Base-by-base conservation (phyloP, 805 yeast genomes). In the Yarrowia hollandica region DNA sequence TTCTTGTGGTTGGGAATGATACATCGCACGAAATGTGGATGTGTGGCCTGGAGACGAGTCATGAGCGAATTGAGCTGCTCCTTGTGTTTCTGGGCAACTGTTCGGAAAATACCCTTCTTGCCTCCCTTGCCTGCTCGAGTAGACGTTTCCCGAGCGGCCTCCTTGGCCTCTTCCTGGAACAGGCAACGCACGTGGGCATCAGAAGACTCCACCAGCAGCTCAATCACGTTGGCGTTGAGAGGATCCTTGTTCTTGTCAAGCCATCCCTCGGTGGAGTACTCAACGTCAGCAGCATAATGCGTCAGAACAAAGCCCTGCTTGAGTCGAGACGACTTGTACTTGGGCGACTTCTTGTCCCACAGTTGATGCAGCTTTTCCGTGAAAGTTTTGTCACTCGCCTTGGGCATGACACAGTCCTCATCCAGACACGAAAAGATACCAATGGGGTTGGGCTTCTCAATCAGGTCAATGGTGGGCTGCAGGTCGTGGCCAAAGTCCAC, bases 241-340 rank as follows among this genome's bases (percentile, higher is more conserved):
- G 98, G 99, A 69, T 94, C 99, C 64, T 88, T 88, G 70, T 94
- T 94, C 73, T 94, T 94, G 63, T 89, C 89, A 22, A 94, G 74
- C 99, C 99, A 94, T 28, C 91, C 92, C 16, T 86, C 91, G 19
- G 90, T 86, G 30, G 88, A 82, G 71, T 94, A 94, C 67, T 91
- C 96, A n/a, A 94, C 99, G 60, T 83, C 84, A 9, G 96, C 97
- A 21, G 99, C 99, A 73, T 94, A 94, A 73, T 94, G 99, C 61
- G 86, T 84, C 18, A 94, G 77, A 5, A 88, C 77, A 67, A 94
- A 94, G 3, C 96, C 96, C 64, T 81, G 82, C 61, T 85, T 79
- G 42, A 84, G 77, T 64, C 86, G 85, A 60, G 90, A 86, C 31
- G 94, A 84, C 64, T 77, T 81, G 71, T 86, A 94, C 68, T 86